phyloP scores from a whole-genome alignment of 495 filamentous ascomycete genomes.

The Penicillium desertorum region DNA sequence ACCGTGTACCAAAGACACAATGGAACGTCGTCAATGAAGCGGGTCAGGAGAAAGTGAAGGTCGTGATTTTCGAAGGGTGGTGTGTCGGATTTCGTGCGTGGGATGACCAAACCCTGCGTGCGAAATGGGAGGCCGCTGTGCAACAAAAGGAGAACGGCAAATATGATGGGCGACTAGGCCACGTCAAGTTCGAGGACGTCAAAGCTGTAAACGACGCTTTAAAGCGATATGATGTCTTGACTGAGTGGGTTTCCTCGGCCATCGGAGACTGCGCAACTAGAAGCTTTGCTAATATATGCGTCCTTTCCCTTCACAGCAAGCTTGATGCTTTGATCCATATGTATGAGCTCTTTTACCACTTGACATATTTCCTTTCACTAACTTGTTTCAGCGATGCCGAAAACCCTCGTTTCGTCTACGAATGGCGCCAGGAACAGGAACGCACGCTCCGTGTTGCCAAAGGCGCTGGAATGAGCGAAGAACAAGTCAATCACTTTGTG shows the following conservation, averaged over 20 bases:
- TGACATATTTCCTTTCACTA: slow-evolving; percentile 1
- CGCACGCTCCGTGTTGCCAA: slow-evolving; percentile 59
- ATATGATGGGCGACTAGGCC: slow-evolving; percentile 51
- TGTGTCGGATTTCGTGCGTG: slow-evolving; percentile 79
- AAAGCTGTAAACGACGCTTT: slow-evolving; percentile 70
- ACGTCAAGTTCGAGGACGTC: slow-evolving; percentile 66
- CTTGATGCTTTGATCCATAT: slow-evolving; percentile 86
- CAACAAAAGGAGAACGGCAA: slow-evolving; percentile 40
- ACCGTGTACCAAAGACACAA: slow-evolving; percentile 58
- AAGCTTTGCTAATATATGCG: slow-evolving; percentile 15
- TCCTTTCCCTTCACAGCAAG: slow-evolving; percentile 36
- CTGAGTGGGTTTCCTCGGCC: slow-evolving; percentile 47
- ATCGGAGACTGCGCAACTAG: neutral
- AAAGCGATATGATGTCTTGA: slow-evolving; percentile 67
- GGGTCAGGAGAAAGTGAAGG: slow-evolving; percentile 49
- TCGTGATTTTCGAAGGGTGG: slow-evolving; percentile 89
- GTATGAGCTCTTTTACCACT: slow-evolving; percentile 36
- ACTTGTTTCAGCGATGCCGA: slow-evolving; percentile 65
- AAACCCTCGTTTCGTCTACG: slow-evolving; percentile 75
- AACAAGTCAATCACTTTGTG: slow-evolving; percentile 65
- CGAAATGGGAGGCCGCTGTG: slow-evolving; percentile 57
- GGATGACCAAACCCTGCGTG: slow-evolving; percentile 50
- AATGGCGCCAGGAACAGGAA: slow-evolving; percentile 86
- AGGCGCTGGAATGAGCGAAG: slow-evolving; percentile 75
- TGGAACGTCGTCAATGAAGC: slow-evolving; percentile 66